Evolutionary conservation across 2,329 filamentous ascomycete genomes (phyloP).

Genomic region (Cytospora chrysosperma): DNA sequence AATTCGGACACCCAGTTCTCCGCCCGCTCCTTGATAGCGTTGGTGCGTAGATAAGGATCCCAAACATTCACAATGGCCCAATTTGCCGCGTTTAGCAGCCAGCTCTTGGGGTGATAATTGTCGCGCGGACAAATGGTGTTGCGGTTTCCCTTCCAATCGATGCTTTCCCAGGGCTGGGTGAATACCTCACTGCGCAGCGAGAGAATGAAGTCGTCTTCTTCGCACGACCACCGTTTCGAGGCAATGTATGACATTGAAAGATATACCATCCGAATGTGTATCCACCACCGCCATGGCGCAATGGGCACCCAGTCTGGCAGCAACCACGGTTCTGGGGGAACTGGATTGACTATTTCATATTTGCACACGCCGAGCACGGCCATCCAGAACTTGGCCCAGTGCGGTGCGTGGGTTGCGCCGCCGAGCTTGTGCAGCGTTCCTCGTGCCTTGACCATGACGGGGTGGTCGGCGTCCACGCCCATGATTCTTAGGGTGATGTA

Average conservation of each 20-base stretch:
- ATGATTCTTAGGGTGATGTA: constrained; percentile 79
- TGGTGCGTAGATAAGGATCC: constrained; percentile 71
- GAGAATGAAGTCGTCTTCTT: constrained; percentile 70
- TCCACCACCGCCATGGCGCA: constrained; percentile 94
- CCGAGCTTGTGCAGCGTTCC: constrained; percentile 80
- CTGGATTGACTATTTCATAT: constrained; percentile 93
- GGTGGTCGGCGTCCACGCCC: constrained; percentile 80
- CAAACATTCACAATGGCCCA: constrained; percentile 78
- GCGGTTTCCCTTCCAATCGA: constrained; percentile 74
- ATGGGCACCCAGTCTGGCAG: constrained; percentile 88
- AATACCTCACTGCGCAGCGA: constrained; percentile 80
- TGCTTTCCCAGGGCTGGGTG: constrained; percentile 71
- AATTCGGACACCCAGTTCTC: constrained; percentile 81
- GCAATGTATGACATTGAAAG: constrained; percentile 88
- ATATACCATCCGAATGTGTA: constrained; percentile 97
- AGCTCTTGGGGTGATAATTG: constrained; percentile 91
- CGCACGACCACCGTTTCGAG: constrained; percentile 77
- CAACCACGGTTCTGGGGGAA: constrained; percentile 91
- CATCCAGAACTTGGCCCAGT: constrained; percentile 98
- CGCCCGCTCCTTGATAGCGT: constrained; percentile 64
- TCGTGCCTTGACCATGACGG: constrained; percentile 81
- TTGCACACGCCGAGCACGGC: constrained; percentile 76
- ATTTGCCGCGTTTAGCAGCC: constrained; percentile 76
- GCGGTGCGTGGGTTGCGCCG: constrained; percentile 78
- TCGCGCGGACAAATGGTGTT: constrained; percentile 79